Conservation (phyloP, 108 stramenopile genomes). For the Nitzschia inconspicua region DNA sequence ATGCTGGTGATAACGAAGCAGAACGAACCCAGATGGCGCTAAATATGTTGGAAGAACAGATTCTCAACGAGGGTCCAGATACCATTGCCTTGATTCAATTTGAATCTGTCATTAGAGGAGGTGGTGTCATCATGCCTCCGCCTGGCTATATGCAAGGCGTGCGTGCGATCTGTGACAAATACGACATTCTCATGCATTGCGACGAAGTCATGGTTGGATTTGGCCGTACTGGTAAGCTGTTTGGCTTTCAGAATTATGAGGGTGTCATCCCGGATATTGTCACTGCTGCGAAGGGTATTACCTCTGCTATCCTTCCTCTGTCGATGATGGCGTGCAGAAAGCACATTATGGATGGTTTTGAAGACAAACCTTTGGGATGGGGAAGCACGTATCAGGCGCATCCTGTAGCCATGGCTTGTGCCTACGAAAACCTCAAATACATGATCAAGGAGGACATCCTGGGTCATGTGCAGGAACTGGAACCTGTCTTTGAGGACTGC, state of each 20-base stretch:
- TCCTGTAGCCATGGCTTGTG: slow-evolving; percentile 60
- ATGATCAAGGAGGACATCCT: slow-evolving; percentile 43
- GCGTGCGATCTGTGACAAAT: slow-evolving; percentile 82
- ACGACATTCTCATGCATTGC: slow-evolving; percentile 86
- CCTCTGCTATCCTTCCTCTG: slow-evolving; percentile 41
- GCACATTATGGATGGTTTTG: slow-evolving; percentile 60
- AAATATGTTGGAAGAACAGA: slow-evolving; percentile 63
- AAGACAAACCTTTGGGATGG: slow-evolving; percentile 60
- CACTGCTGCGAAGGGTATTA: slow-evolving; percentile 86
- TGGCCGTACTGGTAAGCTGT: slow-evolving; percentile 91
- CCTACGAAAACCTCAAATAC: slow-evolving; percentile 58
- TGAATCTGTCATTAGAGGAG: slow-evolving; percentile 92
- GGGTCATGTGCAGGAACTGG: slow-evolving; percentile 39
- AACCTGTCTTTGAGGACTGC: slow-evolving; percentile 46
- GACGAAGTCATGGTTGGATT: slow-evolving; percentile 98
- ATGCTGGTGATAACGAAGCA: slow-evolving; percentile 38
- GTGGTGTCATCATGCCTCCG: slow-evolving; percentile 79
- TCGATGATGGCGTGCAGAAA: slow-evolving; percentile 48
- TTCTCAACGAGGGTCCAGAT: slow-evolving; percentile 61
- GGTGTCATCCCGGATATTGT: slow-evolving; percentile 91
- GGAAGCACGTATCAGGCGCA: slow-evolving; percentile 65
- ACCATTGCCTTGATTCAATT: slow-evolving; percentile 88
- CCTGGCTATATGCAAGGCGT: slow-evolving; percentile 72
- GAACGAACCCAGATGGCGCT: slow-evolving; percentile 42
- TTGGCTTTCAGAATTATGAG: slow-evolving; percentile 90